Evolutionary conservation across 345 rosid genomes (phyloP).

Genomic region (Eucalyptus paniculata): DNA sequence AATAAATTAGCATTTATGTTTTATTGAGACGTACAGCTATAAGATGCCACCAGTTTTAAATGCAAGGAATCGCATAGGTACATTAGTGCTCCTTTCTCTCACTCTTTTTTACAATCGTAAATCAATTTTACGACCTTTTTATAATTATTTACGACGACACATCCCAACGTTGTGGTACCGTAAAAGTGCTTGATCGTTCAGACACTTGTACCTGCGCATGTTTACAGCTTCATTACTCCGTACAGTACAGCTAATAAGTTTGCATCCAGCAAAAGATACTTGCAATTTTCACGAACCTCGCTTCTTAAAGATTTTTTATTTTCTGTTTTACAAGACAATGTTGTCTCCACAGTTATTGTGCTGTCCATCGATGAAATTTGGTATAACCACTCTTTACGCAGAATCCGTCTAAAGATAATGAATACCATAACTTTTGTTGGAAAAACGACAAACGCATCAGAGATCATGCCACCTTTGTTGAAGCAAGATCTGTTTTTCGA

Average conservation of each 20-base stretch:
- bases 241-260: not conserved
- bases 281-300: not conserved
- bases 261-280: not conserved
- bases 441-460: no score
- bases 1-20: not conserved
- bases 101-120: not conserved
- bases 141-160: not conserved
- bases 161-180: not conserved
- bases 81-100: not conserved
- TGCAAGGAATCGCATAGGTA: not conserved
- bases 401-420: no score
- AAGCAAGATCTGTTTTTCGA: not conserved
- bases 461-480: not conserved
- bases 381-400: no score
- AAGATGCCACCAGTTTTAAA: not conserved
- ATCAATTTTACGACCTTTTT: not conserved
- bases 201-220: not conserved
- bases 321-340: not conserved
- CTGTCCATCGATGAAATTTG: not conserved
- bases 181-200: not conserved
- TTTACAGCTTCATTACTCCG: not conserved
- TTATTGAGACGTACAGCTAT: not conserved
- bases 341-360: not conserved
- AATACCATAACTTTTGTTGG: no score
- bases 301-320: not conserved